Evolutionary conservation across 2,329 filamentous ascomycete species (phyloP), one percentile per base, ranked within the genome.

Genomic region (Capronia coronata): DNA sequence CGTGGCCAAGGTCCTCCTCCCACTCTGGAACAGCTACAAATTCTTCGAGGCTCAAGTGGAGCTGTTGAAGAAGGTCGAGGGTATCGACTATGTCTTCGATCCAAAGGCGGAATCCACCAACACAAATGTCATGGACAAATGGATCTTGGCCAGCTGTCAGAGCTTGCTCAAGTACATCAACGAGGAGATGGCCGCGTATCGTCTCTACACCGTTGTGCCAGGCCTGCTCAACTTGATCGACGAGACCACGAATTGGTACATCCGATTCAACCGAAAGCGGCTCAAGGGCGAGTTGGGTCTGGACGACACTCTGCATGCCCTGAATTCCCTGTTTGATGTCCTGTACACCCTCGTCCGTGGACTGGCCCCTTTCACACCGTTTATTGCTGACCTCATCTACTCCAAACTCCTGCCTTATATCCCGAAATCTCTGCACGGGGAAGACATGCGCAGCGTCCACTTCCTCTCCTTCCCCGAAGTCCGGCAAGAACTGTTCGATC

Each of bases 341-440:
- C 75, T 97, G 18, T 96, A 84, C 71, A 96, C 89, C 2, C 77
- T 97, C 30, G 86, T 87, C 64, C 81, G 89, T 55, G 88, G 86
- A 30, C 78, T 98, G 43, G 91, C 93, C 13, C 93, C 93, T 2
- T 97, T 98, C 69, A 94, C 86, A 0, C 93, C 93, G 6, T 98
- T 97, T 74, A 78, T 97, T 61, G 90, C 89, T 52, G 93, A 98
- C 62, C 93, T 83, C 66, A 95, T 98, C 67, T 98, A 96, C 71
- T 79, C 82, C 52, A 84, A 84, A 59, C 79, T 97, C 10, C 76
- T 89, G 18, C 84, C 85, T 16, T 83, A 88, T 65, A 93, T 97
- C 47, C 88, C 88, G 1, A 76, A 86, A 63, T 74, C 80, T 35
- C 70, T 87, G 27, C 76, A 74, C 37, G 83, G 76, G 34, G 77